Conservation (phyloP, 306 rosid species). For the Pueraria montana region DNA sequence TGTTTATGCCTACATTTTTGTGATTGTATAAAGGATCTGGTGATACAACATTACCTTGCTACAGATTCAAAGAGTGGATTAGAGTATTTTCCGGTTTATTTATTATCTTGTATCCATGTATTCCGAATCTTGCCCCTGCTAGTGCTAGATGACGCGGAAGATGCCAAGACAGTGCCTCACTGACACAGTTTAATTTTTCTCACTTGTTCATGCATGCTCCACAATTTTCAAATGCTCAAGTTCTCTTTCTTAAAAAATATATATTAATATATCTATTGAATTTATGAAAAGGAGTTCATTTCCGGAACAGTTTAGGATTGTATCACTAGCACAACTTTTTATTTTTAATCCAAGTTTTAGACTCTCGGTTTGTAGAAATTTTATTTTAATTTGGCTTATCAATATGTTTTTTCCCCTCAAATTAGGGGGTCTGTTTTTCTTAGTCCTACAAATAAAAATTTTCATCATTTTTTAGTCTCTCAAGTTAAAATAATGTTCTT, state of each 20-base stretch:
- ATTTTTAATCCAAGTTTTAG: neutral
- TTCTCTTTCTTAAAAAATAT: neutral
- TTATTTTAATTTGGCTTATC: too few relatives aligned
- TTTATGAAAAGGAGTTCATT: too few relatives aligned
- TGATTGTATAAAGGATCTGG: slow-evolving; percentile 33
- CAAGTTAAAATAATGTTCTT: too few relatives aligned
- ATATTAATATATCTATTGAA: neutral
- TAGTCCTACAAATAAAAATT: too few relatives aligned
- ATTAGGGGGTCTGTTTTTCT: too few relatives aligned
- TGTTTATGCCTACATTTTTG: slow-evolving; percentile 41
- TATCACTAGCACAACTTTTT: too few relatives aligned
- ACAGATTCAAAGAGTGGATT: slow-evolving; percentile 2
- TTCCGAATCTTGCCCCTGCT: neutral
- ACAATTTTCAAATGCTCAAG: neutral
- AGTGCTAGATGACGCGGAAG: slow-evolving; percentile 13
- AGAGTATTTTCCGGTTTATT: neutral
- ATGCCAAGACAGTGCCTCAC: slow-evolving; percentile 17
- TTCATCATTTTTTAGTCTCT: too few relatives aligned
- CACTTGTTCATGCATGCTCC: neutral
- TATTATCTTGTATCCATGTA: neutral
- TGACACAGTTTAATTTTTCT: neutral
- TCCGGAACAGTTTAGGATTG: too few relatives aligned
- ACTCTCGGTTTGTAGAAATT: neutral
- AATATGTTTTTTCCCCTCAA: too few relatives aligned
- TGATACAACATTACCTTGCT: neutral